These are phyloP conservation scores for Solanum paucissectum DNA, from an alignment of 257 asterid genomes.

Conservation along the genomic window DNA sequence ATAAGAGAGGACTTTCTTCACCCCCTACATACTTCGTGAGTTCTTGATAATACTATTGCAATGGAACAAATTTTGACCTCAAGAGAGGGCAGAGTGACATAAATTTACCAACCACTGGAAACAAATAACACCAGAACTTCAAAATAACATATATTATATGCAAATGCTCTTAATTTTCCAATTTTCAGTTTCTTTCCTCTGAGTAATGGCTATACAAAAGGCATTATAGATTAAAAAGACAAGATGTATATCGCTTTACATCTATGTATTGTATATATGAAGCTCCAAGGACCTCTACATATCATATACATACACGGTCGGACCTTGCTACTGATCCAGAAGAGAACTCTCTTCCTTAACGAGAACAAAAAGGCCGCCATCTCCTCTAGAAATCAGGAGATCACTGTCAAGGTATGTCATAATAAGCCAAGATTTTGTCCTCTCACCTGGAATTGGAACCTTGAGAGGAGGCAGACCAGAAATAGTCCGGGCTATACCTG, in stretches of 20 bases:
- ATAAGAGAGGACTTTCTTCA: no score
- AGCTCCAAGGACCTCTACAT: not conserved
- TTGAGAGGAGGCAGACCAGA: slow-evolving; percentile 81
- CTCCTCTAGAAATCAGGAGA: slow-evolving; percentile 81
- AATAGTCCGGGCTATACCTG: slow-evolving; percentile 50
- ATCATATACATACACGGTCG: no score
- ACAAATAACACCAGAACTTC: not conserved
- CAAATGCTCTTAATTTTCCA: not conserved
- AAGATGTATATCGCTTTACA: not conserved
- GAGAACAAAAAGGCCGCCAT: slow-evolving; percentile 90
- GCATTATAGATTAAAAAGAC: not conserved
- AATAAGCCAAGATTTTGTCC: slow-evolving; percentile 76
- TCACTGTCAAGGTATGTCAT: slow-evolving; percentile 78
- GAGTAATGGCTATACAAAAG: not conserved
- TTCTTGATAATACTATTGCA: no score
- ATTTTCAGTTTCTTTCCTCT: not conserved
- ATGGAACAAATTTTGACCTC: no score
- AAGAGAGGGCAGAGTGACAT: no score
- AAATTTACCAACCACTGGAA: no score
- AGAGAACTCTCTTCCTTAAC: slow-evolving; percentile 84
- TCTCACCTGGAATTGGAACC: slow-evolving; percentile 70
- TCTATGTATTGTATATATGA: not conserved
- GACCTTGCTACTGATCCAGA: slow-evolving; percentile 19
- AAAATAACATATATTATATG: not conserved
- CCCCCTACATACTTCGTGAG: no score